Evolutionary conservation across 768 basidiomycete species (phyloP).

Genomic region (Pleurotus djamor): DNA sequence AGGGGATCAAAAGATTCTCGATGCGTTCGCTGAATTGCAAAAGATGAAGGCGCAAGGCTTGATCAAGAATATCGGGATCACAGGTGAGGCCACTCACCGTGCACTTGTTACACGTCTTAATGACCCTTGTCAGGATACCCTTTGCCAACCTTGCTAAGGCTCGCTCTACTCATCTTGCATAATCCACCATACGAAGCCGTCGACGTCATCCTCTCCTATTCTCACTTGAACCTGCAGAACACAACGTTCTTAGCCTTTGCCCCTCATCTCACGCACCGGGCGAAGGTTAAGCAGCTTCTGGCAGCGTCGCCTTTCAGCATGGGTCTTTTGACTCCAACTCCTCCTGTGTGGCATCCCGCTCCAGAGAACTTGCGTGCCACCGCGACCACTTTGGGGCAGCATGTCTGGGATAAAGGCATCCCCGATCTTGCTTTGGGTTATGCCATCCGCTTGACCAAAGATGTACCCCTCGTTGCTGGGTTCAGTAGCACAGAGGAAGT

Average conservation of each 20-base stretch:
- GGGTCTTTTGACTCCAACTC: constrained; percentile 63
- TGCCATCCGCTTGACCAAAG: constrained; percentile 49
- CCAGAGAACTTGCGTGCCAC: constrained; percentile 46
- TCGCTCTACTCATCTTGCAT: constrained; percentile 71
- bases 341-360: constrained; percentile 80
- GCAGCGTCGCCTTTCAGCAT: constrained; percentile 85
- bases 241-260: constrained; percentile 54
- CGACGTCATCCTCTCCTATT: constrained; percentile 80
- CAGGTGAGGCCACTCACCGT: constrained; percentile 40
- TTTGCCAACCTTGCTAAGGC: constrained; percentile 78
- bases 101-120: too few species aligned
- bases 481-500: constrained; percentile 72
- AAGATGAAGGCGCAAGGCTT: constrained; percentile 72
- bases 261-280: constrained; percentile 55
- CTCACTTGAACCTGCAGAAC: constrained; percentile 78
- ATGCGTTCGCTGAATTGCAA: constrained; percentile 63
- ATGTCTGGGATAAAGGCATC: constrained; percentile 41
- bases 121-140: constrained; percentile 58
- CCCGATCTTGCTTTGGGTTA: constrained; percentile 74
- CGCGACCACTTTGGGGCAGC: constrained; percentile 30
- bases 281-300: constrained; percentile 64
- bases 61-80: constrained; percentile 74
- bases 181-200: constrained; percentile 67
- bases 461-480: constrained; percentile 69
- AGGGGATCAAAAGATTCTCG: constrained; percentile 72